Evolutionary conservation across 2,329 filamentous ascomycete species (phyloP).

Genomic region (Cercospora sp.): DNA sequence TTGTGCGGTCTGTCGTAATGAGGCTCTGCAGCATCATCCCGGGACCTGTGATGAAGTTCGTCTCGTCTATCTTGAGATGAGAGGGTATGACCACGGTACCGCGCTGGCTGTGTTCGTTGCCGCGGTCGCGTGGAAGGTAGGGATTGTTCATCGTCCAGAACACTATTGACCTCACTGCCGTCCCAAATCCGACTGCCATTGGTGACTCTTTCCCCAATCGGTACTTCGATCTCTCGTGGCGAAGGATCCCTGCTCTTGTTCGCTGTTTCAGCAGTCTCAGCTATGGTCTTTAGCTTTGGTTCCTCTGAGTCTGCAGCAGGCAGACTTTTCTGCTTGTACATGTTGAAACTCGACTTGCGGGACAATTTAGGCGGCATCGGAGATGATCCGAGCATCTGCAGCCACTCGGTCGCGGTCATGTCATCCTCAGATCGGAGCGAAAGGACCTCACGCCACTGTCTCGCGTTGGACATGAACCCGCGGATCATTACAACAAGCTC

Average conservation of each 20-base stretch:
- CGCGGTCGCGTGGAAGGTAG: slow-evolving; percentile 6
- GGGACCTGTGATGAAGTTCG: slow-evolving; percentile 17
- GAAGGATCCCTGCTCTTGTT: slow-evolving; percentile 29
- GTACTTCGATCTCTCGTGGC: slow-evolving; percentile 59
- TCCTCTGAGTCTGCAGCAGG: slow-evolving; percentile 21
- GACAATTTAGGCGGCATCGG: slow-evolving; percentile 60
- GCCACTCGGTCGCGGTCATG: slow-evolving; percentile 79
- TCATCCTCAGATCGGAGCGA: slow-evolving; percentile 75
- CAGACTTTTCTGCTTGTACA: slow-evolving; percentile 26
- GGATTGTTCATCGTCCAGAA: slow-evolving; percentile 22
- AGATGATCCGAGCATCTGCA: slow-evolving; percentile 73
- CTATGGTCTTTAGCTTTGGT: slow-evolving; percentile 13
- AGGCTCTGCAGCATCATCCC: slow-evolving; percentile 26
- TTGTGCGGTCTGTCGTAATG: slow-evolving; percentile 25
- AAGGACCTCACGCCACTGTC: slow-evolving; percentile 81
- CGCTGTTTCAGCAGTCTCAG: slow-evolving; percentile 17
- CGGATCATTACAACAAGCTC: slow-evolving; percentile 87
- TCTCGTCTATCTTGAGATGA: slow-evolving; percentile 19
- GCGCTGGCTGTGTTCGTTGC: slow-evolving; percentile 29
- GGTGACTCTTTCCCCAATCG: slow-evolving; percentile 59
- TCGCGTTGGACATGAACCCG: slow-evolving; percentile 60
- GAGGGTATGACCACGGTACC: slow-evolving; percentile 27
- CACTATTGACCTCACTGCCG: slow-evolving; percentile 41
- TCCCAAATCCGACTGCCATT: slow-evolving; percentile 50
- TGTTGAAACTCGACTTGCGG: slow-evolving; percentile 55